A percentile compares a stretch with the other conserved stretches of the same genome.
phyloP scores from a whole-genome alignment of 2,329 filamentous ascomycete genomes.

The Paecilomyces sp. region DNA sequence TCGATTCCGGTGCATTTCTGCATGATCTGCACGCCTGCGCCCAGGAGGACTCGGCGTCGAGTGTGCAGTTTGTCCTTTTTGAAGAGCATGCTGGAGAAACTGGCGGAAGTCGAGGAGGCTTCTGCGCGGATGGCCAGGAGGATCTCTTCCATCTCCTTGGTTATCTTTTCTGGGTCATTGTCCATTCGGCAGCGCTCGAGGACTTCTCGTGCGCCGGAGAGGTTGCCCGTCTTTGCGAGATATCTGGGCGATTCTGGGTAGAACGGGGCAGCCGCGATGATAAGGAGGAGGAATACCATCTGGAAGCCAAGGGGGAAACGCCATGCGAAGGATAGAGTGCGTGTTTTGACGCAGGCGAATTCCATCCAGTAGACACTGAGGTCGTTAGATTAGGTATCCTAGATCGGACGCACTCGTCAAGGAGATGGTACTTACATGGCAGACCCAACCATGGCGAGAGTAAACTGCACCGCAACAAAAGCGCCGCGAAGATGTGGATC shows the following conservation, averaged over 20 bases:
- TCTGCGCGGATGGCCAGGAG: slow-evolving; percentile 16
- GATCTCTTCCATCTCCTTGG: slow-evolving; percentile 17
- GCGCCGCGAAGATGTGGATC: slow-evolving; percentile 16
- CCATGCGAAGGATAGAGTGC: slow-evolving; percentile 40
- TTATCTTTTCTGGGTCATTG: slow-evolving; percentile 6
- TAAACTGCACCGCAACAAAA: slow-evolving; percentile 18
- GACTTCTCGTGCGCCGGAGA: slow-evolving; percentile 11
- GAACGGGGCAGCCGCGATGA: slow-evolving; percentile 43
- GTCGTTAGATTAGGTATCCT: too few species aligned
- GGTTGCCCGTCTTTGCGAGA: slow-evolving; percentile 14
- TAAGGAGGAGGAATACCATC: slow-evolving; percentile 52
- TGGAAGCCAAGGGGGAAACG: slow-evolving; percentile 56
- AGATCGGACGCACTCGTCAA: too few species aligned
- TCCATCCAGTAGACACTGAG: slow-evolving; percentile 22
- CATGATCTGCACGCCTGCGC: slow-evolving; percentile 15
- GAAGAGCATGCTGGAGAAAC: slow-evolving; percentile 16
- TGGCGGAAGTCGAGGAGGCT: slow-evolving; percentile 12
- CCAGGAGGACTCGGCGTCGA: slow-evolving; percentile 13
- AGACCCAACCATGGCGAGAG: slow-evolving; percentile 11
- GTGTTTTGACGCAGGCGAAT: slow-evolving; percentile 17
- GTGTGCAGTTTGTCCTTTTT: slow-evolving; percentile 15
- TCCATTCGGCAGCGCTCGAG: not conserved
- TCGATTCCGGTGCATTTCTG: slow-evolving; percentile 17
- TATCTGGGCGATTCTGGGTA: slow-evolving; percentile 41
- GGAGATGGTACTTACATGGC: slow-evolving; percentile 6